Evolutionary conservation across 164 flowering plant genomes (phyloP).

Genomic region (Magnolia officinalis): DNA sequence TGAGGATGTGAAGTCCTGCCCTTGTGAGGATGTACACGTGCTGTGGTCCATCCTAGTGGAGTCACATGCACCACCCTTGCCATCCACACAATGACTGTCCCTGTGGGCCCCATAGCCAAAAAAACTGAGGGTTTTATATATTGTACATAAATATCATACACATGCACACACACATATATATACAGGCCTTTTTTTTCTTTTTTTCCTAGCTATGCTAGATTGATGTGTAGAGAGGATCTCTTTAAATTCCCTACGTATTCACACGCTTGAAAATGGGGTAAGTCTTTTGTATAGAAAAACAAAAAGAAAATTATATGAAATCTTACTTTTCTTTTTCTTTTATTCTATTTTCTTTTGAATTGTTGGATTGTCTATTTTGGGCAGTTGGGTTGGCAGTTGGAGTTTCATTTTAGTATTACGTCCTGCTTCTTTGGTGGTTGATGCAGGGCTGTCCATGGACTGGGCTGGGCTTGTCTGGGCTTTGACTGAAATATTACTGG

Average conservation of each 20-base stretch:
- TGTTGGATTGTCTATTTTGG: constrained; percentile 40
- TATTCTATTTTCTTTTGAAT: constrained; percentile 3
- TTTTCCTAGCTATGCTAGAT: neutral
- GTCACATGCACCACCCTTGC: constrained; percentile 51
- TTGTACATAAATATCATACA: constrained; percentile 16
- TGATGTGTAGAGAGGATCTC: neutral
- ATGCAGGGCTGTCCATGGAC: neutral
- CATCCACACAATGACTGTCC: constrained; percentile 33
- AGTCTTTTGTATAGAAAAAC: neutral
- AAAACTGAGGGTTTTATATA: neutral
- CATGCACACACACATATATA: neutral
- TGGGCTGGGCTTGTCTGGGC: neutral
- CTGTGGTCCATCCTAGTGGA: constrained; percentile 96
- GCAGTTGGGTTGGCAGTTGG: constrained; percentile 23
- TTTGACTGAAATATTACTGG: no score
- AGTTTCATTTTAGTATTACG: neutral
- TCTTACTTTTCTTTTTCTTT: neutral
- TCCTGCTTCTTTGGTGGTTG: neutral
- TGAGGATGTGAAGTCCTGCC: constrained; percentile 95
- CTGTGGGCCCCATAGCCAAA: neutral
- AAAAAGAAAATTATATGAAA: neutral
- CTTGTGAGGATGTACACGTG: constrained; percentile 89
- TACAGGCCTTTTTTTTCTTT: neutral
- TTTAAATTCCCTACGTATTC: neutral
- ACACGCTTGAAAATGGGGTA: neutral